Evolutionary conservation across 2,329 filamentous ascomycete species (phyloP), one percentile per base, ranked within the genome.

Genomic region (Chalaropsis thielavioides): DNA sequence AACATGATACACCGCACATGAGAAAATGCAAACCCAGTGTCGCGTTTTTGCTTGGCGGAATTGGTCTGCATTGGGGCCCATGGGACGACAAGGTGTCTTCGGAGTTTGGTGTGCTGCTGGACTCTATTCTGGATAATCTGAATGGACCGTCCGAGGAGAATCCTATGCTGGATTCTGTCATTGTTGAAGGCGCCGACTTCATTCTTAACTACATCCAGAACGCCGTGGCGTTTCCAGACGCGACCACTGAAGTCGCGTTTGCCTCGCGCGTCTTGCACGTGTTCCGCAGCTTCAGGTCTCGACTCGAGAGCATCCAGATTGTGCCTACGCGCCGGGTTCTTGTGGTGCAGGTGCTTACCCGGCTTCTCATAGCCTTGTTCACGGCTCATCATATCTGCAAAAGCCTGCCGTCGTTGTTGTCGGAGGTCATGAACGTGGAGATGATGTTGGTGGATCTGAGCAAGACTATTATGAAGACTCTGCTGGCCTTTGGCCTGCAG

Each of bases 81-180:
- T 87, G 84, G 84, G 75, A 83, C 68, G 79, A 80, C 10, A 76
- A 76, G 40, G 77, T 79, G 1, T 86, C 84, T 1, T 85, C 83
- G 2, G 83, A 87, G 69, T 69, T 86, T 22, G 83, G 84, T 1
- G 76, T 86, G 46, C 72, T 84, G n/a, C 74, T 85, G 66, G 84
- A 87, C 71, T 83, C 79, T 71, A 73, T 86, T 40, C 71, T 74
- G 11, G 82, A 85, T 41, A 75, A 80, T 58, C 66, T 76, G n/a
- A 72, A 73, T 7, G 66, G 66, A 10, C 35, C 19, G 2, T 61
- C 35, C 8, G 60, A 62, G 22, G 56, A 61, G 64, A 66, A 44
- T 6, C 63, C 3, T 64, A 69, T 68, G 10, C 70, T 67, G n/a
- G 66, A 64, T 51, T 68, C 67, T 51, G 66, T 70, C 35, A 44